phyloP scores from a whole-genome alignment of 441 rosid genomes.

The Mallotus japonicus region DNA sequence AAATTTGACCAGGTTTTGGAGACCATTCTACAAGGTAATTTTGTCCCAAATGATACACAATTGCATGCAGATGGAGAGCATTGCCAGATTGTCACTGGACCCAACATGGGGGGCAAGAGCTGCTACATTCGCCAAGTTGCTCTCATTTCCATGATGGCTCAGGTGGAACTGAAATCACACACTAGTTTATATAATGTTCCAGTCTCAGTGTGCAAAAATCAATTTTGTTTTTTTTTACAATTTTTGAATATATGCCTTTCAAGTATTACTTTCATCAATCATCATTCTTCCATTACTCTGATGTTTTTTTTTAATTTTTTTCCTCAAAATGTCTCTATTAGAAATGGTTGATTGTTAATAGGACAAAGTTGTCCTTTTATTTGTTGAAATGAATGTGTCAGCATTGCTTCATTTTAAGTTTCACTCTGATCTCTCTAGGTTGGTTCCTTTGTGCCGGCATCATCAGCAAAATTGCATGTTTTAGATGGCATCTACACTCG shows the following conservation, averaged over 20 bases:
- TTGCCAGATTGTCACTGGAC: slow-evolving; percentile 93
- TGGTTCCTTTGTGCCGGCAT: slow-evolving; percentile 96
- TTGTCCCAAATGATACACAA: slow-evolving; percentile 81
- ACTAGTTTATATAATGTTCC: slow-evolving; percentile 2
- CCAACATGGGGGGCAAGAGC: slow-evolving; percentile 98
- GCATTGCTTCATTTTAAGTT: slow-evolving; percentile 21
- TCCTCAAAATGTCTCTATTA: not conserved
- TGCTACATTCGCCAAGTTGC: slow-evolving; percentile 98
- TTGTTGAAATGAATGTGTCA: too few relatives aligned
- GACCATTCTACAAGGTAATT: slow-evolving; percentile 64
- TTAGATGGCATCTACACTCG: slow-evolving; percentile 82
- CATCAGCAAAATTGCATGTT: slow-evolving; percentile 67
- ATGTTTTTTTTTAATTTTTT: not conserved
- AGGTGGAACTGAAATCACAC: slow-evolving; percentile 41
- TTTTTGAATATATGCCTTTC: not conserved
- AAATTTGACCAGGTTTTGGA: slow-evolving; percentile 64
- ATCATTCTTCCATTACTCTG: not conserved
- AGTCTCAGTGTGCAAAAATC: not conserved
- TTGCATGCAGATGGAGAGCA: slow-evolving; percentile 61
- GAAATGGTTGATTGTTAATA: not conserved
- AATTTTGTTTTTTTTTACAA: too few relatives aligned
- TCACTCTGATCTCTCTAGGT: slow-evolving; percentile 52
- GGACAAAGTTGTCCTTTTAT: too few relatives aligned
- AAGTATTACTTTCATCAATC: not conserved
- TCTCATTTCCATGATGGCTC: slow-evolving; percentile 85